Conservation (phyloP, 164 flowering plant genomes). For the Tinospora cordifolia region DNA sequence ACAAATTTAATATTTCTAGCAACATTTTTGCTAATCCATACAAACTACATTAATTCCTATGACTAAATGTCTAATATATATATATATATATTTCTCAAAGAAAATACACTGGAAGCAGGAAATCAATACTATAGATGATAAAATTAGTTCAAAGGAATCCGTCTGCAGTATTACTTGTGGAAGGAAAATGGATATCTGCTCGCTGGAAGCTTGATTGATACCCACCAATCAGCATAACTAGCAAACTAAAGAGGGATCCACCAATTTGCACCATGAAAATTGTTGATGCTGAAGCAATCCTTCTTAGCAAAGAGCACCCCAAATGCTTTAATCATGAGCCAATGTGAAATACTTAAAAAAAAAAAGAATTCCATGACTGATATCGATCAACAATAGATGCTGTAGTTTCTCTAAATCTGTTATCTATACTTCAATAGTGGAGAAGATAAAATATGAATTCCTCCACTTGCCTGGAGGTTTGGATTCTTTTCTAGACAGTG, state of each 20-base stretch:
- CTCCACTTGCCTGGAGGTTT: conserved; percentile 13
- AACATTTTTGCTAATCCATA: not conserved
- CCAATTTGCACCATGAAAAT: too few species aligned
- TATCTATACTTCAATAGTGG: not conserved
- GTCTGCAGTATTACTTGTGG: not conserved
- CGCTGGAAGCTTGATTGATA: too few species aligned
- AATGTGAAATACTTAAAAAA: not conserved
- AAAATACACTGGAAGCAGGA: not conserved
- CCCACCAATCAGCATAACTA: too few species aligned
- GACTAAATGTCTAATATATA: not conserved
- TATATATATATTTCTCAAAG: not conserved
- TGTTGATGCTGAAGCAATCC: too few species aligned
- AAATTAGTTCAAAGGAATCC: not conserved
- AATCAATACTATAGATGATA: not conserved
- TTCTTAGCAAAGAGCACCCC: not conserved
- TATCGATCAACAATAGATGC: not conserved
- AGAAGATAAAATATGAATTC: not conserved
- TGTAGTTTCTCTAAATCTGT: not conserved
- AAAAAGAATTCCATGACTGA: not conserved
- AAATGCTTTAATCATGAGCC: not conserved
- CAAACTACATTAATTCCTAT: not conserved
- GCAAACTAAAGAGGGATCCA: too few species aligned
- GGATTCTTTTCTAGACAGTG: conserved; percentile 21
- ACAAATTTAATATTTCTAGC: not conserved
- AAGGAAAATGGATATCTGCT: not conserved